phyloP scores from a whole-genome alignment of 2,329 filamentous ascomycete genomes.

The Huntiella bhutanensis region DNA sequence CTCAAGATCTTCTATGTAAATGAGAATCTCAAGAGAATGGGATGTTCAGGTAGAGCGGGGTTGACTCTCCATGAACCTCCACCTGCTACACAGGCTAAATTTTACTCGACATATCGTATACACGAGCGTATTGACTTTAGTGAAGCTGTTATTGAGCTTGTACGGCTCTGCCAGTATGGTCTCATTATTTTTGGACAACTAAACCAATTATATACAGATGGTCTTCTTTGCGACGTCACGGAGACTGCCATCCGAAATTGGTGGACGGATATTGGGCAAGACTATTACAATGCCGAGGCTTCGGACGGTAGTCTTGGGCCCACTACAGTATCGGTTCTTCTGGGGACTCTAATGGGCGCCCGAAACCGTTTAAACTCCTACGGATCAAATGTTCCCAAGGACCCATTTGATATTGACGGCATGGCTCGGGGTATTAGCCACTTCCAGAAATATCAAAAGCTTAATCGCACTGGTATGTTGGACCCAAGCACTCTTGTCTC shows the following conservation, averaged over 20 bases:
- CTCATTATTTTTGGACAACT: constrained; percentile 75
- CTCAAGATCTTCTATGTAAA: constrained; percentile 80
- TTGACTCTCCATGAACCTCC: constrained; percentile 63
- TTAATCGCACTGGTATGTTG: constrained; percentile 58
- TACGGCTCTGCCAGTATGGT: constrained; percentile 80
- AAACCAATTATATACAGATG: constrained; percentile 76
- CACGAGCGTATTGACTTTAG: constrained; percentile 65
- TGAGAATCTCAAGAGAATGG: constrained; percentile 78
- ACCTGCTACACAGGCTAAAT: constrained; percentile 72
- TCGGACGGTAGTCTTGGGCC: constrained; percentile 84
- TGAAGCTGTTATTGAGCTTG: constrained; percentile 65
- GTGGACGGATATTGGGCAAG: constrained; percentile 87
- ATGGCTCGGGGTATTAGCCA: constrained; percentile 70
- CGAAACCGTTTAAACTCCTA: constrained; percentile 74
- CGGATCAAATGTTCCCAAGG: constrained; percentile 70
- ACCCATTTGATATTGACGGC: constrained; percentile 69
- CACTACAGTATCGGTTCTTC: constrained; percentile 69
- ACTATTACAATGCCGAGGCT: constrained; percentile 83
- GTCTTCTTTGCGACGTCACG: constrained; percentile 79
- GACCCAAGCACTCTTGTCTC: constrained; percentile 68
- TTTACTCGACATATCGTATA: constrained; percentile 74
- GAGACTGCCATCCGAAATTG: constrained; percentile 81
- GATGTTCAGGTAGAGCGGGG: constrained; percentile 77
- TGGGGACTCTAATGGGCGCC: constrained; percentile 78
- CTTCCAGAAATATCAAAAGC: constrained; percentile 78